phyloP scores from a whole-genome alignment of 108 stramenopile species.

The Craspedostauros australis region DNA sequence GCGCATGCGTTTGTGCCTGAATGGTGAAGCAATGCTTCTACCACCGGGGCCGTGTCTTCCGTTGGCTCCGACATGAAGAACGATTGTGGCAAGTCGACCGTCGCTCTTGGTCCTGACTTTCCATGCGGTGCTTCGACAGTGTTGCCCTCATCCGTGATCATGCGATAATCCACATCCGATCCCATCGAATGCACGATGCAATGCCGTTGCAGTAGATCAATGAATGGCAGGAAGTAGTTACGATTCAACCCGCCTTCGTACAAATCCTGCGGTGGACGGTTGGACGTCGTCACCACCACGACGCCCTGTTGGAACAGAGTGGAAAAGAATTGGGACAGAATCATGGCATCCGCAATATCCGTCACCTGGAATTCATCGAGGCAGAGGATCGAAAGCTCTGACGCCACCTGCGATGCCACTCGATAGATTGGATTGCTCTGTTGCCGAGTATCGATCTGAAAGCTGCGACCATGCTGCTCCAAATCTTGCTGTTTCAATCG shows the following conservation, averaged over 20 bases:
- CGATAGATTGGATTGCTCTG: slow-evolving; percentile 59
- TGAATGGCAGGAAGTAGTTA: slow-evolving; percentile 92
- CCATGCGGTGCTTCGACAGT: not conserved
- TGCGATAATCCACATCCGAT: slow-evolving; percentile 54
- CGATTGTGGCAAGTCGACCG: no score
- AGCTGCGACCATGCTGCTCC: slow-evolving; percentile 43
- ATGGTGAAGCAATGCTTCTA: no score
- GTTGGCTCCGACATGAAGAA: no score
- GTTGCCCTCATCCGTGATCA: slow-evolving; percentile 14
- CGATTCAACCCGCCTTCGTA: slow-evolving; percentile 96
- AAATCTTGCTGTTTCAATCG: slow-evolving; percentile 63
- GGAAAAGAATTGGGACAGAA: slow-evolving; percentile 73
- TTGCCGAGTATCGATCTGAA: slow-evolving; percentile 49
- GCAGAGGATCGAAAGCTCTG: slow-evolving; percentile 78
- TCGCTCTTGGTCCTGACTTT: not conserved
- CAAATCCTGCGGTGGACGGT: slow-evolving; percentile 86
- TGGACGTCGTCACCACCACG: slow-evolving; percentile 93
- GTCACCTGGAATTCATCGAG: slow-evolving; percentile 99
- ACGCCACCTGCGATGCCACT: slow-evolving; percentile 51
- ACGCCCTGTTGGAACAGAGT: slow-evolving; percentile 60
- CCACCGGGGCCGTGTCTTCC: no score
- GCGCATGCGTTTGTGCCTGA: no score
- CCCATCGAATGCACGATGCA: slow-evolving; percentile 71
- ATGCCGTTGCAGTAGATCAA: slow-evolving; percentile 71
- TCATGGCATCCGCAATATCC: slow-evolving; percentile 95